Conservation (phyloP, 305 asterid genomes). For the Galium porrigens region DNA sequence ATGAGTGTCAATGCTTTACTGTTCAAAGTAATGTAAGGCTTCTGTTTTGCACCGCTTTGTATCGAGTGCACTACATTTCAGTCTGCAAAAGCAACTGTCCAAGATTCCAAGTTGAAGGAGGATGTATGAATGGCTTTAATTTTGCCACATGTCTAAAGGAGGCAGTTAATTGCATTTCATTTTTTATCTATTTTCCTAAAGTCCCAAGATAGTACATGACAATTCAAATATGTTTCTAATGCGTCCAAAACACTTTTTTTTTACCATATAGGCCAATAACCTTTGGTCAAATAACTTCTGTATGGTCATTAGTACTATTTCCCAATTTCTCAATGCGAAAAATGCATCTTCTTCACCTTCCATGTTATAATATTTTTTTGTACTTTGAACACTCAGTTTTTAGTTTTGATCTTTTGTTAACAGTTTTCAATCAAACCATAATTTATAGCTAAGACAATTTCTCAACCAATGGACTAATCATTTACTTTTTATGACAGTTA, state of each 20-base stretch:
- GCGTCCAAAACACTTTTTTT: not conserved
- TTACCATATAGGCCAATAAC: not conserved
- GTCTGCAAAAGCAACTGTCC: not conserved
- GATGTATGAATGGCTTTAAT: too few species aligned
- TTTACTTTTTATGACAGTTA: not conserved
- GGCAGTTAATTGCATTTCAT: too few species aligned
- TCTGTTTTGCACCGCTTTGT: not conserved
- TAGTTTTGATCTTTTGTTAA: not conserved
- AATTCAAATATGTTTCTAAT: not conserved
- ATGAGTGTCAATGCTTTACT: not conserved
- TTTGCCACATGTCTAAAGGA: too few species aligned
- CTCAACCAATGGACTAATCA: not conserved
- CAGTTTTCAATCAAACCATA: not conserved
- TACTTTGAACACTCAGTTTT: not conserved
- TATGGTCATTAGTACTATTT: not conserved
- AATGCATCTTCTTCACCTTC: not conserved
- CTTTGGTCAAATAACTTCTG: not conserved
- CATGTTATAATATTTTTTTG: not conserved
- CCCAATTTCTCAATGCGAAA: not conserved
- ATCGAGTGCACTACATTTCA: not conserved
- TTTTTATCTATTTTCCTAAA: not conserved
- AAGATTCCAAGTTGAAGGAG: not conserved
- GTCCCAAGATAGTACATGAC: not conserved
- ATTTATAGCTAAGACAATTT: not conserved
- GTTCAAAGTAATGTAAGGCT: not conserved